Conservation (phyloP, 306 rosid species). For the Malus sieversii region DNA sequence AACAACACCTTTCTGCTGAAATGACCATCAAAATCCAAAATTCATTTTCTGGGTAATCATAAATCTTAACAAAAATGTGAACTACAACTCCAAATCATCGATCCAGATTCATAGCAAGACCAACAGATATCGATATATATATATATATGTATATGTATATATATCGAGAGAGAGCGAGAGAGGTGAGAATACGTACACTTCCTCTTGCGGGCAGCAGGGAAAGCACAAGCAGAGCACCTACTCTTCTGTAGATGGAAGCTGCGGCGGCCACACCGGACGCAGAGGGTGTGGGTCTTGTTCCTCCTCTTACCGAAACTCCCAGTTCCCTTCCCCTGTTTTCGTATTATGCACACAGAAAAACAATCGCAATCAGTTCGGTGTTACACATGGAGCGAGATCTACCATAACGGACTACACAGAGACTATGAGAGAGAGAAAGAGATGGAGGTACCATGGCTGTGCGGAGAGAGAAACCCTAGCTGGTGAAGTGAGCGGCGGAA, state of each 20-base stretch:
- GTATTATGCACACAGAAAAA: background rate
- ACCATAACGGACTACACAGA: too few relatives aligned
- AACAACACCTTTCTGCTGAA: background rate
- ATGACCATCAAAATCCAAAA: background rate
- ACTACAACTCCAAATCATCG: background rate
- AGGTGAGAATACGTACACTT: slow-evolving; percentile 38
- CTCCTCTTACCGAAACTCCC: slow-evolving; percentile 97
- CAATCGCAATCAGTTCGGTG: background rate
- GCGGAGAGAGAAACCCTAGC: slow-evolving; percentile 40
- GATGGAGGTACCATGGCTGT: slow-evolving; percentile 46
- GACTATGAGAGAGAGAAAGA: background rate
- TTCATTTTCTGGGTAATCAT: background rate
- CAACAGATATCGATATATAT: background rate
- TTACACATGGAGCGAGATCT: background rate
- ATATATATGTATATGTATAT: too few relatives aligned
- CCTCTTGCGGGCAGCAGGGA: slow-evolving; percentile 89
- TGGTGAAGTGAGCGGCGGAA: background rate
- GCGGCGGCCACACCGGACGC: slow-evolving; percentile 97
- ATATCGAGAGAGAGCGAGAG: background rate
- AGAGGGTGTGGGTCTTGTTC: slow-evolving; percentile 97
- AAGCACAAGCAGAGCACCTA: slow-evolving; percentile 88
- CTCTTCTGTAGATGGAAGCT: slow-evolving; percentile 98
- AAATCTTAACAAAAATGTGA: background rate
- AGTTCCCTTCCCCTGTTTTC: slow-evolving; percentile 81
- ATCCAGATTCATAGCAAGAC: background rate